These are phyloP conservation scores for Mentha longifolia DNA, from an alignment of 257 asterid genomes.

Conservation along the genomic window DNA sequence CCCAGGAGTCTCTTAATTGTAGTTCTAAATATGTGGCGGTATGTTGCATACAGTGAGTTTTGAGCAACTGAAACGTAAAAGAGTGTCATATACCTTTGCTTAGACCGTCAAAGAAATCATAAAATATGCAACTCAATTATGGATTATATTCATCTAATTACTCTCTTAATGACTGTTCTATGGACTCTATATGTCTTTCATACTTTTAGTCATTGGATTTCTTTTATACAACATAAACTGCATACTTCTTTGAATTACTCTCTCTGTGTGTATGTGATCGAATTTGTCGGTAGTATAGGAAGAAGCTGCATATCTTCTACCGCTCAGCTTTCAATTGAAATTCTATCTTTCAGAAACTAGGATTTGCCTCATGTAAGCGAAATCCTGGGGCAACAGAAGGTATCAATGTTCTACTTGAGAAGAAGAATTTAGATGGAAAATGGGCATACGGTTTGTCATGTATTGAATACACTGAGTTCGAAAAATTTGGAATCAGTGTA, in stretches of 20 bases:
- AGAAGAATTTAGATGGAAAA: conserved; percentile 71
- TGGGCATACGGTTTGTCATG: conserved; percentile 97
- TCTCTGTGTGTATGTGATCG: conserved; percentile 10
- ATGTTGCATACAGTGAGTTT: conserved; percentile 21
- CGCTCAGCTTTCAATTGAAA: conserved; percentile 25
- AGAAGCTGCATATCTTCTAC: conserved; percentile 18
- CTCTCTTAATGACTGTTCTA: conserved; percentile 22
- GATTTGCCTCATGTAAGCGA: conserved; percentile 92
- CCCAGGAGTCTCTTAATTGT: conserved; percentile 27
- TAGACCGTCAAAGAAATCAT: conserved; percentile 8
- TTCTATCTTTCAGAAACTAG: conserved; percentile 73
- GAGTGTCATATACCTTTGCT: conserved; percentile 2
- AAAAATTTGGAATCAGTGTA: conserved; percentile 74
- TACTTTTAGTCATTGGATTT: conserved; percentile 6
- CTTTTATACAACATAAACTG: conserved; percentile 20
- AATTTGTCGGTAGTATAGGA: conserved; percentile 10
- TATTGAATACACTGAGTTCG: conserved; percentile 95
- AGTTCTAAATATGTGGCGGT: conserved; percentile 18
- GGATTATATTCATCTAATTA: neutral
- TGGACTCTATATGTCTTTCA: conserved; percentile 25
- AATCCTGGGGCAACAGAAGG: conserved; percentile 95
- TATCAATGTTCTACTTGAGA: conserved; percentile 90
- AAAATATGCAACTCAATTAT: conserved; percentile 15
- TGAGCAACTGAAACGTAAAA: conserved; percentile 22
- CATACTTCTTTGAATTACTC: conserved; percentile 17